phyloP scores from a whole-genome alignment of 2,329 filamentous ascomycete genomes.

The Aspergillus brunneoviolaceus region DNA sequence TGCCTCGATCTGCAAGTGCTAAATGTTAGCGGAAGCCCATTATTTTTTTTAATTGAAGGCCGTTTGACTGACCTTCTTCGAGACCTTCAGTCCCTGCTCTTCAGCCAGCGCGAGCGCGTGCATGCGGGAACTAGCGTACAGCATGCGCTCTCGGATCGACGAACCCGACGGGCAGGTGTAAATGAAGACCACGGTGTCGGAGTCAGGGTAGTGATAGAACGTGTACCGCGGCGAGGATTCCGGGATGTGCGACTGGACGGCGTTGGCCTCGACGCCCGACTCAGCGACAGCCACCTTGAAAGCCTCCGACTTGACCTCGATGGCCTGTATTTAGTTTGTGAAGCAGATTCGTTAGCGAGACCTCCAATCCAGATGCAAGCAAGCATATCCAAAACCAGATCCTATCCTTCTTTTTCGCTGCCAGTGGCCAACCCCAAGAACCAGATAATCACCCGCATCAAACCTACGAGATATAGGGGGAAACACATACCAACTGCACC shows the following conservation, averaged over 20 bases:
- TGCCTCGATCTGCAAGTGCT: constrained; percentile 52
- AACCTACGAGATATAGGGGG: too few relatives aligned
- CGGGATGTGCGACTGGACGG: constrained; percentile 51
- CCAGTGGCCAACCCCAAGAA: background rate
- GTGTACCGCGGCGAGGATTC: constrained; percentile 58
- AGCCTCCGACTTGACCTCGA: constrained; percentile 52
- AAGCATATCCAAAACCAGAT: background rate
- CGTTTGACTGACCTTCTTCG: constrained; percentile 50
- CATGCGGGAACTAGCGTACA: constrained; percentile 60
- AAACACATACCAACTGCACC: constrained; percentile 51
- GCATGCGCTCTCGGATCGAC: constrained; percentile 65
- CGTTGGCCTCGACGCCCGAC: constrained; percentile 43
- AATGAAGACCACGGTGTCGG: constrained; percentile 57
- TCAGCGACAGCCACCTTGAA: constrained; percentile 52
- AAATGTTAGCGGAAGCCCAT: constrained; percentile 19
- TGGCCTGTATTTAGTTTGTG: constrained; percentile 32
- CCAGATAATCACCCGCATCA: too few relatives aligned
- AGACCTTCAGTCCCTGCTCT: constrained; percentile 56
- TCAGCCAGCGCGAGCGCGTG: constrained; percentile 56
- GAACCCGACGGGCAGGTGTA: constrained; percentile 62
- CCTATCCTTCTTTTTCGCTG: background rate
- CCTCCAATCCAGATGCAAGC: constrained; percentile 9
- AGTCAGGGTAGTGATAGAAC: constrained; percentile 57
- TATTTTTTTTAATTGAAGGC: constrained; percentile 4
- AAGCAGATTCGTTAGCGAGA: constrained; percentile 21